Conservation (phyloP, 2,329 filamentous ascomycete species). For the Huntiella abstrusa region DNA sequence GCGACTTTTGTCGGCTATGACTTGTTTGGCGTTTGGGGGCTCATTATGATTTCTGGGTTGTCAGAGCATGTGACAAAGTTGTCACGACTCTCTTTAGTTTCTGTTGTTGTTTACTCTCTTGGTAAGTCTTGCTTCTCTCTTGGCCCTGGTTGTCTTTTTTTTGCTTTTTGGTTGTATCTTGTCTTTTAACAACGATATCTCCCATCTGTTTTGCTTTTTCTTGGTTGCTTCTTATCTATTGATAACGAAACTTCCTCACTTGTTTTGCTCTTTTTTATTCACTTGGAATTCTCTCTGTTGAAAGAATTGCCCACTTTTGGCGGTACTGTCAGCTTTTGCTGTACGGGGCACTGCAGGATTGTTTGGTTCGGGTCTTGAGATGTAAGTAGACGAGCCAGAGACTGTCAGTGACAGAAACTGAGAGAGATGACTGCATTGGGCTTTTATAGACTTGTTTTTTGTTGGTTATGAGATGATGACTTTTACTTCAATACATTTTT, state of each 20-base stretch:
- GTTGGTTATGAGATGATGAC: not conserved
- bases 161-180: slow-evolving; percentile 1
- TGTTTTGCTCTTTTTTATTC: not conserved
- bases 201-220: slow-evolving; percentile 1
- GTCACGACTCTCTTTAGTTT: not conserved
- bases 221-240: not conserved
- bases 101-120: not conserved
- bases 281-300: not conserved
- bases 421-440: too few relatives aligned
- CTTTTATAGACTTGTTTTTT: not conserved
- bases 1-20: too few relatives aligned
- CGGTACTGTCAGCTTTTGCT: not conserved
- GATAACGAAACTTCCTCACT: not conserved
- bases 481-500: slow-evolving; percentile 7
- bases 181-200: slow-evolving; percentile 1
- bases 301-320: not conserved
- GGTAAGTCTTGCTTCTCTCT: not conserved
- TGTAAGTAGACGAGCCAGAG: too few relatives aligned
- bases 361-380: not conserved
- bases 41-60: too few relatives aligned
- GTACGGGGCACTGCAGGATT: not conserved
- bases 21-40: too few relatives aligned
- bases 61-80: too few relatives aligned
- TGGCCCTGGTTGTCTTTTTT: not conserved
- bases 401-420: too few relatives aligned